These are phyloP conservation scores for Sergeia podlipaevii DNA, from an alignment of 208 protist species.

Conservation along the genomic window DNA sequence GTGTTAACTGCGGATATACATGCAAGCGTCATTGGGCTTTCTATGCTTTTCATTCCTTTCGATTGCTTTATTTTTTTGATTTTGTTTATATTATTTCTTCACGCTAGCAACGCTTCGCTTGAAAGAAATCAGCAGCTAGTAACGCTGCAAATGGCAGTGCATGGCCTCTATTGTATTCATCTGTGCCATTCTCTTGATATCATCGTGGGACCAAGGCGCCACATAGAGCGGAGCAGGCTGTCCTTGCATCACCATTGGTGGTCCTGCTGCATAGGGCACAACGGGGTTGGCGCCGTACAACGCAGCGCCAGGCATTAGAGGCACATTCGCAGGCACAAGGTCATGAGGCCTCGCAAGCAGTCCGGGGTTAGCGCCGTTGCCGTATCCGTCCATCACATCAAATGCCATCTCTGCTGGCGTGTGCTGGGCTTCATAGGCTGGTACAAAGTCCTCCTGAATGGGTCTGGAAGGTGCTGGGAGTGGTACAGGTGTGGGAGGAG, in stretches of 20 bases:
- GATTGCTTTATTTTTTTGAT: no score
- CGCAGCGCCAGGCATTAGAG: no score
- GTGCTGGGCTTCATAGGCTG: not conserved
- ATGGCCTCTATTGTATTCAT: conserved; percentile 53
- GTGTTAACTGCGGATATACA: no score
- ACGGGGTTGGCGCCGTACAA: no score
- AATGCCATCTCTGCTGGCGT: no score
- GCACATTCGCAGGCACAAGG: not conserved
- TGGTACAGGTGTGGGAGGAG: conserved; percentile 1
- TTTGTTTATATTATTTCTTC: not conserved
- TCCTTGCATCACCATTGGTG: conserved; percentile 1
- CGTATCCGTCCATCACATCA: no score
- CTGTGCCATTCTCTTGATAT: conserved; percentile 27
- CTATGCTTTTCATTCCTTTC: no score
- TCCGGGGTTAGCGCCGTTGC: not conserved
- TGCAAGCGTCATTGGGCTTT: no score
- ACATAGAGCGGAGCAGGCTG: not conserved
- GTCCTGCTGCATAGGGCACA: no score
- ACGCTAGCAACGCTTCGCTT: not conserved
- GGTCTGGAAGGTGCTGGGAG: conserved; percentile 8
- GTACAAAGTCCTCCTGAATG: conserved; percentile 14
- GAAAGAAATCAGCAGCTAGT: no score
- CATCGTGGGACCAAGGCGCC: conserved; percentile 62
- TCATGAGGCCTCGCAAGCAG: not conserved
- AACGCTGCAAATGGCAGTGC: no score